Evolutionary conservation across 495 filamentous ascomycete species (phyloP), one percentile per base, ranked within the genome.

Genomic region (Aspergillus sparsus): DNA sequence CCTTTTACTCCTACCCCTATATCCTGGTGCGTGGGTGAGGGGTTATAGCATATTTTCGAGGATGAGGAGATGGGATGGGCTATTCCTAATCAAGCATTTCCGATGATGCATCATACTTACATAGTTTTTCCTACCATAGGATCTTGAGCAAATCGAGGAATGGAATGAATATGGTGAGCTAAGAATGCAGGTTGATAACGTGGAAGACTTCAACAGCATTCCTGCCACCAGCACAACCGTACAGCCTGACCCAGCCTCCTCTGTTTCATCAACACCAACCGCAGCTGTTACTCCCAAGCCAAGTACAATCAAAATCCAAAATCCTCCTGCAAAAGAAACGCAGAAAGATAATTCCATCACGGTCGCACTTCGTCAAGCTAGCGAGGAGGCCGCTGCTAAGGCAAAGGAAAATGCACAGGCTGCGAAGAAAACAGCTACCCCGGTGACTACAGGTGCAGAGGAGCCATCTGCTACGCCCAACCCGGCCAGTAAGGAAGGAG

Each of bases 161-260:
- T 98, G 95, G 95, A 98, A 98, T 75, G 94, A 98, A 67, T 96
- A 93, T 68, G 93, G 90, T 68, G 94, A 98, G 77, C 82, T 98
- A 56, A 93, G 94, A 71, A 84, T 94, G 71, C 84, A 90, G 60
- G 80, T 97, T 55, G 87, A 77, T 21, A 74, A 64, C 47, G 71
- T 74, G 33, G 64, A 75, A 56, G 74, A 75, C 44, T 57, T 77
- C 8, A 71, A 68, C 45, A 53, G 68, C 36, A 68, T 80, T 57
- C 66, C 68, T 49, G 61, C 77, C 42, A 85, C 79, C 65, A 83
- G 75, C 73, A 77, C 78, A 72, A 77, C 58, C 16, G 33, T 47
- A 15, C 33, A 61, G 39, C 18, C 75, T 61, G 49, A 68, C 65
- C 59, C 75, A 55, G 12, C 66, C 49, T 62, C 63, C 64, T 16